These are phyloP conservation scores for Lactifluus hygrophoroides DNA, from an alignment of 768 basidiomycete species.

Conservation along the genomic window DNA sequence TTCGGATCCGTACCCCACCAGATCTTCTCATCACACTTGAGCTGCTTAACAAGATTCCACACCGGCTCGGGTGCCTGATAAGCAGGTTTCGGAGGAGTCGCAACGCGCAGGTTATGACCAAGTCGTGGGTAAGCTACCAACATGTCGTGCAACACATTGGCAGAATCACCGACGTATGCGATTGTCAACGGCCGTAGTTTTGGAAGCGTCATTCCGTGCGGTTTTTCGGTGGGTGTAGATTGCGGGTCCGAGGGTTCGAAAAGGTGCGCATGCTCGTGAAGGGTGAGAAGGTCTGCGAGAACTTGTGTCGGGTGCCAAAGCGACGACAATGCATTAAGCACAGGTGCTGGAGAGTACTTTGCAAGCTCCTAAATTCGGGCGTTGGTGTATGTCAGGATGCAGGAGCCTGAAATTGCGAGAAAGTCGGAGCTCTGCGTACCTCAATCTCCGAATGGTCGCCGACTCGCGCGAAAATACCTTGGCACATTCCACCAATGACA, in stretches of 20 bases:
- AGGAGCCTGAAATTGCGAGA: background rate
- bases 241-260: slow-evolving; percentile 32
- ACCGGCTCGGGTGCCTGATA: slow-evolving; percentile 69
- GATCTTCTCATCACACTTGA: slow-evolving; percentile 64
- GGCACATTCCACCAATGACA: slow-evolving; percentile 90
- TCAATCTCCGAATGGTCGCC: slow-evolving; percentile 90
- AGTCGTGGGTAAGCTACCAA: slow-evolving; percentile 89
- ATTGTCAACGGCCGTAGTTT: slow-evolving; percentile 73
- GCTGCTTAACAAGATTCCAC: slow-evolving; percentile 71
- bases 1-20: slow-evolving; percentile 70
- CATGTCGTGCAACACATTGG: slow-evolving; percentile 96
- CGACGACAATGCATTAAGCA: slow-evolving; percentile 91
- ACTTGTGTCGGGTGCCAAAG: slow-evolving; percentile 96
- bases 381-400: background rate
- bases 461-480: slow-evolving; percentile 95
- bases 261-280: slow-evolving; percentile 64
- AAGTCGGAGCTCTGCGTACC: slow-evolving; percentile 37
- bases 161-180: slow-evolving; percentile 89
- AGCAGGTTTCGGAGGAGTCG: slow-evolving; percentile 51
- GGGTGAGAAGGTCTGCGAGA: slow-evolving; percentile 86
- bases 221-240: background rate
- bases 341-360: slow-evolving; percentile 83
- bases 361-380: slow-evolving; percentile 68
- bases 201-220: slow-evolving; percentile 30
- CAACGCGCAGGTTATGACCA: slow-evolving; percentile 80